Conservation (phyloP, 495 filamentous ascomycete genomes). For the Aspergillus haitiensis region DNA sequence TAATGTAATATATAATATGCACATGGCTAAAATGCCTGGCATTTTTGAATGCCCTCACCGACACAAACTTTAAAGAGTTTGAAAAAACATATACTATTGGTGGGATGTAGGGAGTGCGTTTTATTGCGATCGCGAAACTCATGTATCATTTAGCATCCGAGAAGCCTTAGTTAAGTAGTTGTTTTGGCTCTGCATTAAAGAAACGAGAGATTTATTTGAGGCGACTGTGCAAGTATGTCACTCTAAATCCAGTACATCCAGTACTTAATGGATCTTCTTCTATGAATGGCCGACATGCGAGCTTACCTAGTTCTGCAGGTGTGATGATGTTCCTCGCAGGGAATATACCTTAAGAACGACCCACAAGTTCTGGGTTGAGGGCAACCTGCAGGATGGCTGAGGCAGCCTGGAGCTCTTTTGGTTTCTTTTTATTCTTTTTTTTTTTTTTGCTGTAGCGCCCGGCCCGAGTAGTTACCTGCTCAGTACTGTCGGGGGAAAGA, state of each 20-base stretch:
- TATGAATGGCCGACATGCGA: neutral
- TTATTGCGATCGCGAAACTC: neutral
- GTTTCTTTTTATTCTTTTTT: neutral
- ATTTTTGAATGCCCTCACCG: conserved; percentile 13
- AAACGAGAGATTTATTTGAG: too few relatives aligned
- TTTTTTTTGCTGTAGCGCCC: conserved; percentile 12
- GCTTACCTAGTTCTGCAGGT: neutral
- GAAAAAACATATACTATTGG: conserved; percentile 7
- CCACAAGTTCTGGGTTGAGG: neutral
- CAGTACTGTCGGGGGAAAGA: too few relatives aligned
- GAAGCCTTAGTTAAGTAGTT: neutral
- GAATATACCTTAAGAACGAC: neutral
- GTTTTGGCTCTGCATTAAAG: neutral
- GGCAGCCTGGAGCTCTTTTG: conserved; percentile 2
- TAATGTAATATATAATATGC: neutral
- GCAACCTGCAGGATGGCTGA: neutral
- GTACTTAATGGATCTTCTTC: neutral
- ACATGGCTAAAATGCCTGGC: conserved; percentile 3
- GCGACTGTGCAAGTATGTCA: too few relatives aligned
- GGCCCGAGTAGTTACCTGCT: conserved; percentile 8
- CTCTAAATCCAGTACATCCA: too few relatives aligned
- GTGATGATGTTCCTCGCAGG: conserved; percentile 1
- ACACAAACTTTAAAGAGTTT: conserved; percentile 4
- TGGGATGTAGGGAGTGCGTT: neutral
- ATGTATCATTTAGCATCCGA: neutral